Percentiles rank a stretch among this genome's conserved stretches.
Conservation (phyloP, 805 yeast species). For the Candida nemodendra region DNA sequence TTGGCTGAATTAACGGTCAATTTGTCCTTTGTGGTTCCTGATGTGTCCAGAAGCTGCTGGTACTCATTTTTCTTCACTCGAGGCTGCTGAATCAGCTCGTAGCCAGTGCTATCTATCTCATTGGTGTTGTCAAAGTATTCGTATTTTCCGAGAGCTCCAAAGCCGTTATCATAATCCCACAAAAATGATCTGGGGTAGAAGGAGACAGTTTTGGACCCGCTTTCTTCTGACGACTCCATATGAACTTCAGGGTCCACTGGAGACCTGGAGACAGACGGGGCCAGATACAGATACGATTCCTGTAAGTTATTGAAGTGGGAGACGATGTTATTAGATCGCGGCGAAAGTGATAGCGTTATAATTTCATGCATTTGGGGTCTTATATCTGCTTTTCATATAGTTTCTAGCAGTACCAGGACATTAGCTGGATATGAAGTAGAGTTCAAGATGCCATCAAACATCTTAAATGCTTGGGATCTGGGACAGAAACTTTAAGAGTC, state of each 20-base stretch:
- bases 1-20: slow-evolving; percentile 43
- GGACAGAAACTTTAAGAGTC: no score
- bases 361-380: slow-evolving; percentile 69
- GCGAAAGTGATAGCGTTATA: slow-evolving; percentile 70
- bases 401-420: neutral
- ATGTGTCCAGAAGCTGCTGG: slow-evolving; percentile 61
- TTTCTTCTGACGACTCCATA: slow-evolving; percentile 41
- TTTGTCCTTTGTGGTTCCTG: slow-evolving; percentile 31
- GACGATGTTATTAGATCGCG: slow-evolving; percentile 67
- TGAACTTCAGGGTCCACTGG: slow-evolving; percentile 45
- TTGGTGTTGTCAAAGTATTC: slow-evolving; percentile 41
- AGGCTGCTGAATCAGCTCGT: slow-evolving; percentile 26
- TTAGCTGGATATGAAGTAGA: slow-evolving; percentile 5
- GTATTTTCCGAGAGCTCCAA: slow-evolving; percentile 61
- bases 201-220: slow-evolving; percentile 45
- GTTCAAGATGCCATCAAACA: no score
- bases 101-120: slow-evolving; percentile 13
- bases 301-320: slow-evolving; percentile 83
- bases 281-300: slow-evolving; percentile 62
- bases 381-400: neutral
- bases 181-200: slow-evolving; percentile 78
- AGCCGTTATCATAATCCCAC: slow-evolving; percentile 81
- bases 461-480: no score
- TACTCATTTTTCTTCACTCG: slow-evolving; percentile 51
- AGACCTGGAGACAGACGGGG: slow-evolving; percentile 24